Conservation (phyloP, 257 asterid genomes). For the Hygrophila difformis region DNA sequence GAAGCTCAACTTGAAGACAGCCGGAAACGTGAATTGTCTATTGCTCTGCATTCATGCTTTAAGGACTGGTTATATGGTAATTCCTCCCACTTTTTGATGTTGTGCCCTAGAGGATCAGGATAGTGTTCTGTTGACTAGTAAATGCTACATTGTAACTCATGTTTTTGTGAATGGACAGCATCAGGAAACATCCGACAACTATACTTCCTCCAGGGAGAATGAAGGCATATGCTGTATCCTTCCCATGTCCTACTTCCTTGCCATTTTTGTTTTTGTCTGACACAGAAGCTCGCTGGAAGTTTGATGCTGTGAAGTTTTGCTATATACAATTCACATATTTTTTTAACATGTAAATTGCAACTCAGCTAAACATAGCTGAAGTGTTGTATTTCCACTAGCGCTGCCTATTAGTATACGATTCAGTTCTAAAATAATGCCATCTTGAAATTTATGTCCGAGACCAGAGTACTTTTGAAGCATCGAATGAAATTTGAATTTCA, state of each 20-base stretch:
- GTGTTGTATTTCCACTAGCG: slow-evolving; percentile 15
- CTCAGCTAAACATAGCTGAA: slow-evolving; percentile 7
- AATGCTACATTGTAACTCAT: not conserved
- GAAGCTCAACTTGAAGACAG: slow-evolving; percentile 65
- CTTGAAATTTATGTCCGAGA: slow-evolving; percentile 8
- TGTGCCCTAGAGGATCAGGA: too few relatives aligned
- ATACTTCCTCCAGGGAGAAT: slow-evolving; percentile 65
- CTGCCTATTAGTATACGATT: slow-evolving; percentile 5
- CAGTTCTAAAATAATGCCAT: slow-evolving; percentile 17
- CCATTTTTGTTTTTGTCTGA: slow-evolving; percentile 23
- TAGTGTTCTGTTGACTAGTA: too few relatives aligned
- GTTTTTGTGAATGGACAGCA: slow-evolving; percentile 39
- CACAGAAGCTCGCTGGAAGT: slow-evolving; percentile 16
- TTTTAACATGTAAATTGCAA: slow-evolving; percentile 13
- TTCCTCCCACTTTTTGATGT: not conserved
- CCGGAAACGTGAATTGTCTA: slow-evolving; percentile 69
- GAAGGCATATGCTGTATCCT: slow-evolving; percentile 14
- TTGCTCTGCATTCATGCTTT: slow-evolving; percentile 62
- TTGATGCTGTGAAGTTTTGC: slow-evolving; percentile 13
- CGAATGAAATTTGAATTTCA: not conserved
- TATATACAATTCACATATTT: slow-evolving; percentile 4
- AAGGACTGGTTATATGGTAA: slow-evolving; percentile 87
- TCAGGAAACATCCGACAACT: slow-evolving; percentile 86
- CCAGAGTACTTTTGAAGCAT: slow-evolving; percentile 5
- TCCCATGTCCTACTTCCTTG: not conserved